Evolutionary conservation across 495 filamentous ascomycete species (phyloP), one percentile per base, ranked within the genome.

Genomic region (Penicillium angulare): DNA sequence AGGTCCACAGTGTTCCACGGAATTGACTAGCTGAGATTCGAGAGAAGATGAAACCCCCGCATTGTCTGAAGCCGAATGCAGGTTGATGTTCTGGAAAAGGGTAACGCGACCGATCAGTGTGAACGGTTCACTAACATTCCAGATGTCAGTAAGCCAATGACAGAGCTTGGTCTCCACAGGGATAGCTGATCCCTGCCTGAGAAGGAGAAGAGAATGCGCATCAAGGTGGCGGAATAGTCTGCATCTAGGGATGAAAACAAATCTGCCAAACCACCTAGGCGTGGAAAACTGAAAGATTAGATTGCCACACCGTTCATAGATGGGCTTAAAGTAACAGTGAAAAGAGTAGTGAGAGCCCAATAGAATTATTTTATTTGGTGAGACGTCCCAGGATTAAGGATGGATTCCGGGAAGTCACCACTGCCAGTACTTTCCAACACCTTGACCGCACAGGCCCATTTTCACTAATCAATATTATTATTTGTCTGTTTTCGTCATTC

Each of bases 161-260:
- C 13, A 17, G 3, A 21, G 36, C 24, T n/a, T 26, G 36, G 17
- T 31, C 18, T 9, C 43, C 49, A 22, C 21, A 49, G 41, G 32
- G 47, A 34, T 33, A 43, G 43, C 13, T 15, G 27, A 53, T 54
- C 46, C 47, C 13, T 50, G 43, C 26, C 23, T 6, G 2, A 5
- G 20, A 17, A 32, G 43, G 50, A 36, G 17, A 12, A 22, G 20
- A 46, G 61, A 61, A 64, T 64, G 61, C 40, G 50, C 31, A 8
- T 40, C 33, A 20, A 22, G 26, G 43, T 31, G 36, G 52, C 47
- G 53, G 52, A 46, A 51, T 44, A 48, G 22, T 22, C 24, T 33
- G 31, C 40, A 64, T 55, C 61, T 21, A 64, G 61, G 61, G 61
- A 52, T 64, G 49, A 49, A 48, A 52, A 36, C 36, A 52, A 55